A percentile compares a stretch with the other conserved stretches of the same genome.
Conservation (phyloP, 1,139 yeast genomes). For the Suhomyces anneliseae region DNA sequence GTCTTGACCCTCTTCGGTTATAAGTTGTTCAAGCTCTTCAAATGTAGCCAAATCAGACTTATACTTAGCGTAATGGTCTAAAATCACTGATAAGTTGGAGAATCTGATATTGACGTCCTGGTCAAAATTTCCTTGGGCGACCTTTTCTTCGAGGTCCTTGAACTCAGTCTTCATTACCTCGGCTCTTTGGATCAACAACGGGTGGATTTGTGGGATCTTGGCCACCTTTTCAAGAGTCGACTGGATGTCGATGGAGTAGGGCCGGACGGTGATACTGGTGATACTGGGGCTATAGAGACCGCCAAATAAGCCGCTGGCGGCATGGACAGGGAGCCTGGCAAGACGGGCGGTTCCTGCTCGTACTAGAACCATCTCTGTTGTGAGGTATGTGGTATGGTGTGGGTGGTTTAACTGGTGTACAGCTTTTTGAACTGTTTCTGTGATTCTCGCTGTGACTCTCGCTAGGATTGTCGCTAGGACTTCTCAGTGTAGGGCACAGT, state of each 20-base stretch:
- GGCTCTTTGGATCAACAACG: conserved; percentile 65
- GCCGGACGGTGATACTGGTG: not conserved
- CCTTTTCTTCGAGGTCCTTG: conserved; percentile 43
- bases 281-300: too few species aligned
- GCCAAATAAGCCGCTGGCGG: too few species aligned
- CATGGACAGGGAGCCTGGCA: too few species aligned
- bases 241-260: conserved; percentile 1
- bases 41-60: conserved; percentile 33
- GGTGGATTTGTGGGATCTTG: conserved; percentile 43
- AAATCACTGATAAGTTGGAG: conserved; percentile 54
- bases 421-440: too few species aligned
- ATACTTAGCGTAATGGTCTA: conserved; percentile 54
- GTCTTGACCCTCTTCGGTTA: conserved; percentile 32
- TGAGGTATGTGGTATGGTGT: too few species aligned
- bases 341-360: too few species aligned
- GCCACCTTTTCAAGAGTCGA: conserved; percentile 8
- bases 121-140: conserved; percentile 53
- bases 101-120: conserved; percentile 56
- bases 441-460: too few species aligned
- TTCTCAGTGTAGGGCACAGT: too few species aligned
- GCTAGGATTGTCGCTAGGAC: too few species aligned
- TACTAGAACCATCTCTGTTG: too few species aligned
- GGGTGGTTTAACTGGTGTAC: too few species aligned
- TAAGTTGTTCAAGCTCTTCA: conserved; percentile 37
- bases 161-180: conserved; percentile 52